phyloP scores from a whole-genome alignment of 176 grass and related monocot genomes.

The Rhynchospora tenuis region DNA sequence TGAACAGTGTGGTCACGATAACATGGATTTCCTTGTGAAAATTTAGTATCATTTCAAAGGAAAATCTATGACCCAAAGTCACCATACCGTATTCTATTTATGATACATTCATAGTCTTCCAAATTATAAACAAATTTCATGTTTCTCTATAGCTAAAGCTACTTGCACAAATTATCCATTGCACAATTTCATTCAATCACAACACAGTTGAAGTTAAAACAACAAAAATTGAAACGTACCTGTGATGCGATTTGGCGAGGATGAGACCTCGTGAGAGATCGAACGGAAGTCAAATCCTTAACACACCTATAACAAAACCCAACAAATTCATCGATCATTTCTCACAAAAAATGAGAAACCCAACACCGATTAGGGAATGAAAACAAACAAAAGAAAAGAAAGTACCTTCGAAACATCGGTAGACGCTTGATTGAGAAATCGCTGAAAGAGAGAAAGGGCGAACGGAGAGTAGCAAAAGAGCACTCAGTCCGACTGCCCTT shows the following conservation, averaged over 20 bases:
- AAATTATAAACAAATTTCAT: neutral
- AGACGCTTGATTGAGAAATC: neutral
- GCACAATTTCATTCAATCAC: neutral
- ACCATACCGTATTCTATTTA: neutral
- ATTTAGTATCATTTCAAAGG: neutral
- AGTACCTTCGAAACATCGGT: constrained; percentile 25
- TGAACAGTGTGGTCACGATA: neutral
- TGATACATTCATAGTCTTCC: neutral
- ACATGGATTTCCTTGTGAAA: neutral
- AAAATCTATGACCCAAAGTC: too few relatives aligned
- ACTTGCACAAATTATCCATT: neutral
- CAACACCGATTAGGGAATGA: neutral
- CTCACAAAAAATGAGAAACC: neutral
- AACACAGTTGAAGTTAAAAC: neutral
- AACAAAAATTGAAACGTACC: constrained; percentile 25
- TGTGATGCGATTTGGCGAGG: constrained; percentile 53
- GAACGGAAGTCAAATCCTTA: constrained; percentile 51
- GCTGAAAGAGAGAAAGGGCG: neutral
- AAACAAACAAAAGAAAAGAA: neutral
- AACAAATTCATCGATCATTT: constrained; percentile 27
- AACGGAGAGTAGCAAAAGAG: neutral
- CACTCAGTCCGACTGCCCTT: neutral
- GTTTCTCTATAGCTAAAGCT: neutral
- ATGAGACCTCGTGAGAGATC: constrained; percentile 35
- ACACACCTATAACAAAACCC: constrained; percentile 44